phyloP scores from a whole-genome alignment of 2,329 filamentous ascomycete species.

The Hymenotorrendiella dingleyae region DNA sequence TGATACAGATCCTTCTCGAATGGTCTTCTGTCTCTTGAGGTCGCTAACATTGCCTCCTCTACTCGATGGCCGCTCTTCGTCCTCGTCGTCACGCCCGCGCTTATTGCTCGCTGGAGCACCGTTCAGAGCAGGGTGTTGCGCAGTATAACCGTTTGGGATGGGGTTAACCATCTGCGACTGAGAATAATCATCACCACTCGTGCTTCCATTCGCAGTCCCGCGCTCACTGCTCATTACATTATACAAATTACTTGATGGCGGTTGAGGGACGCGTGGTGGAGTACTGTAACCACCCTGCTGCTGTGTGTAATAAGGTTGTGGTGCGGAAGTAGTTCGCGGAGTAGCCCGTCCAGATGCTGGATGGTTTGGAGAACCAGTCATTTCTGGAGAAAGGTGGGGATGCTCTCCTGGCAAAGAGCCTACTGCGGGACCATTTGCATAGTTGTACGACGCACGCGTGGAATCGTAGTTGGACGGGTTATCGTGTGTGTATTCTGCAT shows the following conservation, averaged over 20 bases:
- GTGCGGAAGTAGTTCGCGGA: constrained; percentile 68
- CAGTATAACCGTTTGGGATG: constrained; percentile 57
- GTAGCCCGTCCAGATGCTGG: constrained; percentile 81
- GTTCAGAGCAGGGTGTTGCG: constrained; percentile 60
- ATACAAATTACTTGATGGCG: constrained; percentile 76
- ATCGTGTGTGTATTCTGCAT: constrained; percentile 82
- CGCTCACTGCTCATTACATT: constrained; percentile 83
- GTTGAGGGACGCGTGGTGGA: constrained; percentile 61
- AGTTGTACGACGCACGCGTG: constrained; percentile 70
- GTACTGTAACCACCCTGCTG: constrained; percentile 62
- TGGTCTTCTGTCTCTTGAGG: constrained; percentile 74
- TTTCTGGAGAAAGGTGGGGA: constrained; percentile 71
- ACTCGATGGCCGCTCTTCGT: constrained; percentile 53
- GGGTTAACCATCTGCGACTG: constrained; percentile 52
- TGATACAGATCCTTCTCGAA: constrained; percentile 55
- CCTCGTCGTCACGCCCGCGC: constrained; percentile 40
- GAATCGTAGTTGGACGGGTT: constrained; percentile 65
- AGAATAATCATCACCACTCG: constrained; percentile 64
- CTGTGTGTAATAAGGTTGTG: constrained; percentile 67
- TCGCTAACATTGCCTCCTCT: constrained; percentile 52
- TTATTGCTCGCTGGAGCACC: constrained; percentile 43
- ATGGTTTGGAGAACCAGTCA: constrained; percentile 74
- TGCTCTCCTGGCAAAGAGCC: constrained; percentile 65
- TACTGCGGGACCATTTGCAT: constrained; percentile 60
- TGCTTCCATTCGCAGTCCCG: constrained; percentile 57